Percentiles rank a stretch among this genome's conserved stretches.
phyloP scores from a whole-genome alignment of 306 rosid genomes.

The Castanea crenata region DNA sequence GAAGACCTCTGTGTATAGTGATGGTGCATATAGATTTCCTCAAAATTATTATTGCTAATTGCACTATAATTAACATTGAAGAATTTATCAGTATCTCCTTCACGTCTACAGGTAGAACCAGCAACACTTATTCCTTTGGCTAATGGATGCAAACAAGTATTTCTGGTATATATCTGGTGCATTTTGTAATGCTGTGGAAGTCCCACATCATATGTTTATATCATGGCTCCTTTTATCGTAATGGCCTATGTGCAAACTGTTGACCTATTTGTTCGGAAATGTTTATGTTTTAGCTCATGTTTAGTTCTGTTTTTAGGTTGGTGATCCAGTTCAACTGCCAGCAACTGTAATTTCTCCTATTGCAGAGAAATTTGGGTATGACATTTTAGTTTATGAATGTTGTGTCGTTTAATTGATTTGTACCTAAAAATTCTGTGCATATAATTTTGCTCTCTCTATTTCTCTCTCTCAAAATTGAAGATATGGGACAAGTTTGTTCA shows the following conservation, averaged over 20 bases:
- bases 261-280: neutral
- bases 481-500: constrained; percentile 83
- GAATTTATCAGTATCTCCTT: neutral
- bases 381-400: constrained; percentile 2
- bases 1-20: too few relatives aligned
- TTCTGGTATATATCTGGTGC: constrained; percentile 59
- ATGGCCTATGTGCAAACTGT: neutral
- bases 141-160: constrained; percentile 91
- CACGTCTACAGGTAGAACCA: constrained; percentile 74
- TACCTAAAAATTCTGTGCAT: constrained; percentile 4
- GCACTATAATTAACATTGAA: neutral
- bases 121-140: constrained; percentile 90
- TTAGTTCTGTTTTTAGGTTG: constrained; percentile 47
- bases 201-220: constrained; percentile 3
- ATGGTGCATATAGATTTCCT: too few relatives aligned
- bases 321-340: constrained; percentile 98
- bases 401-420: neutral
- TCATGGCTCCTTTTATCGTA: neutral
- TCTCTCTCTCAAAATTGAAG: constrained; percentile 45
- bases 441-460: constrained; percentile 17
- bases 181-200: constrained; percentile 11
- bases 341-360: constrained; percentile 85
- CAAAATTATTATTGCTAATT: neutral
- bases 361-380: constrained; percentile 73
- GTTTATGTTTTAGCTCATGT: neutral